phyloP scores from a whole-genome alignment of 208 protist genomes.

The Leishmania mexicana region DNA sequence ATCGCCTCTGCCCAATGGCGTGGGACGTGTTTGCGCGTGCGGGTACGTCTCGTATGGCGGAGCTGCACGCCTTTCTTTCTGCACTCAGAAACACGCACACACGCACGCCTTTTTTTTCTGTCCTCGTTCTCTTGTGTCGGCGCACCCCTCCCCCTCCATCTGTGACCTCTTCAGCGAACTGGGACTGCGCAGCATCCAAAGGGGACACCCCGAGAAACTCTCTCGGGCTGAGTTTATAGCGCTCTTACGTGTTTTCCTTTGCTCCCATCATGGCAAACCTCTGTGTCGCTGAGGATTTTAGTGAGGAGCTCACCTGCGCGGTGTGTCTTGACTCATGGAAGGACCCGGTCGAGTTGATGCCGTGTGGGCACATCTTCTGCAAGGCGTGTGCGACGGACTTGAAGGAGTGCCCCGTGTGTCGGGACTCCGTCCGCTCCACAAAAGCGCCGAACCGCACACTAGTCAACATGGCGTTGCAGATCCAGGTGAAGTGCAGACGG shows the following conservation, averaged over 20 bases:
- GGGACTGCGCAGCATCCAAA: not conserved
- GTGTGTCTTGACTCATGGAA: slow-evolving; percentile 83
- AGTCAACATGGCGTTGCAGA: slow-evolving; percentile 66
- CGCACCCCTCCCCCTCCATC: not conserved
- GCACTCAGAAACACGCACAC: not conserved
- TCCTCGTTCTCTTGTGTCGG: not conserved
- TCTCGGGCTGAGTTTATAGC: not conserved
- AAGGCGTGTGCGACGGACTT: slow-evolving; percentile 39
- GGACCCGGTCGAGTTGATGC: slow-evolving; percentile 42
- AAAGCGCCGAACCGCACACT: slow-evolving; percentile 65
- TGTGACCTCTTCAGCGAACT: not conserved
- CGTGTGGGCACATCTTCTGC: slow-evolving; percentile 73
- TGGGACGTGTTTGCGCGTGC: not conserved
- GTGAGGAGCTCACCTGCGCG: slow-evolving; percentile 71
- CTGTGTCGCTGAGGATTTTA: slow-evolving; percentile 55
- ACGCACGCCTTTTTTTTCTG: not conserved
- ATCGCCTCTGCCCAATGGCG: not conserved
- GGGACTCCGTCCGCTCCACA: slow-evolving; percentile 27
- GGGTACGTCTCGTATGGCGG: not conserved
- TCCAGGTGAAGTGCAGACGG: slow-evolving; percentile 52
- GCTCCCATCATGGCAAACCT: not conserved
- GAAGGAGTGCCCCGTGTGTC: slow-evolving; percentile 69
- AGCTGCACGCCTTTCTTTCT: not conserved
- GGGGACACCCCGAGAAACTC: not conserved
- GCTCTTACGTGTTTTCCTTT: not conserved